A percentile compares a stretch with the other conserved stretches of the same genome.
Conservation (phyloP, 805 yeast species). For the Torulaspora maleeae region DNA sequence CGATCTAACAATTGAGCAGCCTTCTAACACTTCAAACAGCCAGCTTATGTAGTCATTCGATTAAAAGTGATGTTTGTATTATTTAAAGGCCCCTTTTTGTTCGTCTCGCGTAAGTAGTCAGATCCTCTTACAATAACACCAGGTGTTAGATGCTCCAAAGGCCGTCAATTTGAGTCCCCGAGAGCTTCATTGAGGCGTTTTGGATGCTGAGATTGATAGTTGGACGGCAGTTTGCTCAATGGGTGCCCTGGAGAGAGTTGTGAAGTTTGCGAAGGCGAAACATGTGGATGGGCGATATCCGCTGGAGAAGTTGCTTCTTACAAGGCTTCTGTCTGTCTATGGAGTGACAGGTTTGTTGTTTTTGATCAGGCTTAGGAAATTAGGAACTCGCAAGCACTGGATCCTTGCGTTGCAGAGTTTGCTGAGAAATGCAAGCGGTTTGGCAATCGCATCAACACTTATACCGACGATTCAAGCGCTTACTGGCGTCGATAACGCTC, state of each 20-base stretch:
- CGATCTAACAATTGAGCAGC: not conserved
- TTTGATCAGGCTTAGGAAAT: constrained; percentile 1
- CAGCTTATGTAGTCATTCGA: not conserved
- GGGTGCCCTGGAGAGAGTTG: not conserved
- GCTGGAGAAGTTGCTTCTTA: not conserved
- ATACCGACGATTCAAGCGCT: constrained; percentile 5
- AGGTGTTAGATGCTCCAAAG: not conserved
- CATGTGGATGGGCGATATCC: constrained; percentile 1
- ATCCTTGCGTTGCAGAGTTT: not conserved
- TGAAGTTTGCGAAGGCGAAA: not conserved
- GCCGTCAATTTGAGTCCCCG: not conserved
- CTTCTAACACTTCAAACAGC: not conserved
- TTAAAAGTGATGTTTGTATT: not conserved
- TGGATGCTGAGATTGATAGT: not conserved
- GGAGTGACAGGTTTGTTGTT: constrained; percentile 7
- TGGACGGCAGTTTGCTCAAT: not conserved
- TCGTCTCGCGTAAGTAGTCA: not conserved
- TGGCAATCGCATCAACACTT: constrained; percentile 5
- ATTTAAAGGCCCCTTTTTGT: constrained; percentile 4
- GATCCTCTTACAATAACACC: not conserved
- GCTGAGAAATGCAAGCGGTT: constrained; percentile 7
- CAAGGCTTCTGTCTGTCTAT: constrained; percentile 7
- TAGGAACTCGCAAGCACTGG: not conserved
- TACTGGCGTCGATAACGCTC: not conserved
- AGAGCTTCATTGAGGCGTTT: not conserved